Conservation (phyloP, 2,329 filamentous ascomycete genomes). For the Cytospora mali region DNA sequence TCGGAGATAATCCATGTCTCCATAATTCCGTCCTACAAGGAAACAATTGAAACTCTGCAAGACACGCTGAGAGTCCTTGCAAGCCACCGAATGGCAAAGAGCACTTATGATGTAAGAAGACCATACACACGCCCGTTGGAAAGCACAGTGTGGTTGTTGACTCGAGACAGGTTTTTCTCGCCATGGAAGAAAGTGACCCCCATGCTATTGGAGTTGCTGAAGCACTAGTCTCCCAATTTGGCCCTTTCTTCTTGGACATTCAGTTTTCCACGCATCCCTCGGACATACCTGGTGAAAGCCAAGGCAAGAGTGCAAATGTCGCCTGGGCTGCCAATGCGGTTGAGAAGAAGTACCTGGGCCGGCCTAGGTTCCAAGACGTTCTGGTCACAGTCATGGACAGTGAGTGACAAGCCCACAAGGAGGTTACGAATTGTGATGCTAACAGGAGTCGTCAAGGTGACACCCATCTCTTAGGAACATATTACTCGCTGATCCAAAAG, state of each 20-base stretch:
- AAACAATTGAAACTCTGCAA: constrained; percentile 5
- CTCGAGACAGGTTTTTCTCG: constrained; percentile 1
- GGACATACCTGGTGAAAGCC: constrained; percentile 10
- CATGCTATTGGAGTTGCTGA: background rate
- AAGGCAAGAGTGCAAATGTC: constrained; percentile 15
- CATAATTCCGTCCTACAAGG: constrained; percentile 13
- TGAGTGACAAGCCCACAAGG: background rate
- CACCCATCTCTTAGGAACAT: constrained; percentile 11
- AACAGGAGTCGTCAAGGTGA: background rate
- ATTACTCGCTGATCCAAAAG: constrained; percentile 3
- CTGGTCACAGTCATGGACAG: constrained; percentile 15
- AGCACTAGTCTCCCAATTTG: background rate
- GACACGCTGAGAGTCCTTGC: constrained; percentile 10
- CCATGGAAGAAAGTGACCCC: constrained; percentile 2
- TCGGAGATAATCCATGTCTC: background rate
- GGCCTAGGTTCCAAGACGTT: background rate
- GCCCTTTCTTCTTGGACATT: background rate
- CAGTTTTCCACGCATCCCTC: constrained; percentile 7
- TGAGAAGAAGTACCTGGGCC: background rate
- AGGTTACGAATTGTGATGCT: background rate
- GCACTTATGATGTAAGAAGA: constrained; percentile 6
- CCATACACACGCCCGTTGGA: background rate
- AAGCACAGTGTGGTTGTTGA: background rate
- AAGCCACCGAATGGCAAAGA: constrained; percentile 7
- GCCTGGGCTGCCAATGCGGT: constrained; percentile 5